Percentiles rank a stretch among this genome's conserved stretches.
Conservation (phyloP, 208 protist species). For the Leishmania aethiopica region DNA sequence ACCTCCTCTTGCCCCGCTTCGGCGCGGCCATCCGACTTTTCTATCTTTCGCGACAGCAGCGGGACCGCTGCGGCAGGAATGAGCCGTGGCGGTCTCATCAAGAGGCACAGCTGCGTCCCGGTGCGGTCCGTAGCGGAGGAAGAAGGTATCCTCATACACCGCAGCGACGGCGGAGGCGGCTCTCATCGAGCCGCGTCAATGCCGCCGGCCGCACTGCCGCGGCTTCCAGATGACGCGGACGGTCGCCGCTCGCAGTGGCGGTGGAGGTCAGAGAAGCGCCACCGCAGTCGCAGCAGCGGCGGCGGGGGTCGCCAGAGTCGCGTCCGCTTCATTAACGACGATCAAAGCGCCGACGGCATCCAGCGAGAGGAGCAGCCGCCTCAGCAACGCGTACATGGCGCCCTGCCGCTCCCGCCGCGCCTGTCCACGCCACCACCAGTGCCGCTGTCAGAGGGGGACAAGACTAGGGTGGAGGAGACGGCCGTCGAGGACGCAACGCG, state of each 20-base stretch:
- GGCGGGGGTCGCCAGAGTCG: constrained; percentile 30
- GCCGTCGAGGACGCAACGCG: constrained; percentile 35
- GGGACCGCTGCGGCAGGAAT: constrained; percentile 3
- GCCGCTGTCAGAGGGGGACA: constrained; percentile 12
- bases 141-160: constrained; percentile 25
- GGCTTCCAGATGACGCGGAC: not conserved
- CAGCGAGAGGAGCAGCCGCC: not conserved
- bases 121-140: constrained; percentile 12
- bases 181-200: constrained; percentile 17
- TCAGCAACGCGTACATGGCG: constrained; percentile 5
- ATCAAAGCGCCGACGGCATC: constrained; percentile 2
- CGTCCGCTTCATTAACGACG: constrained; percentile 36
- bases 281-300: constrained; percentile 30
- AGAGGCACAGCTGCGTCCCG: constrained; percentile 17
- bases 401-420: constrained; percentile 16
- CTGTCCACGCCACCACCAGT: constrained; percentile 30
- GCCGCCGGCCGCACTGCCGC: not conserved
- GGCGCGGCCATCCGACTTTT: constrained; percentile 67
- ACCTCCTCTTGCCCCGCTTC: constrained; percentile 36
- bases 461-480: not conserved
- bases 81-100: not conserved
- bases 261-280: constrained; percentile 26
- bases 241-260: constrained; percentile 9
- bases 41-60: constrained; percentile 73
- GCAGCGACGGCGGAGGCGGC: not conserved